phyloP scores from a whole-genome alignment of 495 filamentous ascomycete species.

The Podospora appendiculata region DNA sequence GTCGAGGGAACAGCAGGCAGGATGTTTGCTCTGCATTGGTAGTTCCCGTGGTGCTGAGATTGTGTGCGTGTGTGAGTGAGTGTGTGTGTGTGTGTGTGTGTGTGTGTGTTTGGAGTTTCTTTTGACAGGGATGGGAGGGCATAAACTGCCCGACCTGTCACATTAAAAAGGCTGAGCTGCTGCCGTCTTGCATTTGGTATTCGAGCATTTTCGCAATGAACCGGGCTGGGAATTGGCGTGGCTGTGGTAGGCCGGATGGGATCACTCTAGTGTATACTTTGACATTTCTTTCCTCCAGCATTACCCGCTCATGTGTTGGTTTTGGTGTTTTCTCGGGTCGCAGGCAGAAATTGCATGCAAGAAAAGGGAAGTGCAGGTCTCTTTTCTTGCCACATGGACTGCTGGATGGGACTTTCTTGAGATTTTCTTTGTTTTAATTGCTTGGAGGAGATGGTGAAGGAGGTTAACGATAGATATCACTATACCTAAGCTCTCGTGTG shows the following conservation, averaged over 20 bases:
- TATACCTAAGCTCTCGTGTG: too few species aligned
- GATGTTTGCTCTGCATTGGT: constrained; percentile 6
- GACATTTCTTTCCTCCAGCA: not conserved
- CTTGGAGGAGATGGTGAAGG: too few species aligned
- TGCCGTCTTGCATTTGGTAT: not conserved
- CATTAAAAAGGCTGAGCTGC: not conserved
- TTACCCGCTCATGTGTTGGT: not conserved
- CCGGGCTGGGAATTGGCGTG: too few species aligned
- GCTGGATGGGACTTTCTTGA: too few species aligned
- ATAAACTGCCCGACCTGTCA: constrained; percentile 18
- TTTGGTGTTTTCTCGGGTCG: not conserved
- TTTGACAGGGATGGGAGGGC: constrained; percentile 8
- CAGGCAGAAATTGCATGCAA: not conserved
- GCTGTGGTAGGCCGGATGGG: not conserved
- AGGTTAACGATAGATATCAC: too few species aligned
- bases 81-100: not conserved
- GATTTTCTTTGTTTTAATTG: too few species aligned
- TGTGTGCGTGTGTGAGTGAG: too few species aligned
- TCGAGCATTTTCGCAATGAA: not conserved
- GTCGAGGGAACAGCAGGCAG: not conserved
- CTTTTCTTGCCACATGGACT: not conserved
- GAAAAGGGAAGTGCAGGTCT: constrained; percentile 16
- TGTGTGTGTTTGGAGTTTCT: not conserved
- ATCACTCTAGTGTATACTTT: not conserved
- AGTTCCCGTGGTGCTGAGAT: not conserved